Percentiles rank a stretch among this genome's conserved stretches.
Evolutionary conservation across 2,329 filamentous ascomycete species (phyloP).

Genomic region (Verticillium nubilum): DNA sequence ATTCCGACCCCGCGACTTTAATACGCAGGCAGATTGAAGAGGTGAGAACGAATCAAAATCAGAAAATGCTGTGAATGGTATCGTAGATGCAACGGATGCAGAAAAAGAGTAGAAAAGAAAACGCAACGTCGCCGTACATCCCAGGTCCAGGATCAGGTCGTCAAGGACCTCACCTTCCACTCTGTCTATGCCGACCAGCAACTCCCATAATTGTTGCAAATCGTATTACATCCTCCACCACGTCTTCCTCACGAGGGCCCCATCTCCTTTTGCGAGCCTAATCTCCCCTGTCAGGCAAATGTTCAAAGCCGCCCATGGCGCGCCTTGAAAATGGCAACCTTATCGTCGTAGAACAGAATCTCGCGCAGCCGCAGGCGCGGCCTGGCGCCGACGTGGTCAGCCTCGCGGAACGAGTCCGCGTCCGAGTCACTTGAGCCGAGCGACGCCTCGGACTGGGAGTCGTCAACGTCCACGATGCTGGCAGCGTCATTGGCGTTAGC

Average conservation of each 20-base stretch:
- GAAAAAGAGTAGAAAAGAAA: neutral
- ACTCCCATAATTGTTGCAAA: neutral
- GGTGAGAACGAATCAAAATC: too few relatives aligned
- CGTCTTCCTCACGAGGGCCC: too few relatives aligned
- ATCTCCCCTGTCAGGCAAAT: neutral
- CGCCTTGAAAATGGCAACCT: conserved; percentile 74
- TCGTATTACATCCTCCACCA: neutral
- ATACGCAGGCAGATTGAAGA: neutral
- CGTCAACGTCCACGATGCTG: conserved; percentile 19
- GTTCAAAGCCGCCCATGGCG: conserved; percentile 51
- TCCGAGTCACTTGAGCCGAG: conserved; percentile 30
- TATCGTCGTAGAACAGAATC: conserved; percentile 81
- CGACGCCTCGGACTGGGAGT: conserved; percentile 17
- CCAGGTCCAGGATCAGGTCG: neutral
- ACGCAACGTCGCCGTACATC: neutral
- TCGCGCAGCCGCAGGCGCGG: conserved; percentile 61
- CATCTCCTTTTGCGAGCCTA: too few relatives aligned
- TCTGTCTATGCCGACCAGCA: neutral
- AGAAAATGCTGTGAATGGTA: neutral
- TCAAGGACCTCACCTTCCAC: neutral
- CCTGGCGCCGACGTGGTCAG: conserved; percentile 28
- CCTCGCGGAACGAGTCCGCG: conserved; percentile 44
- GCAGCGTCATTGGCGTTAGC: conserved; percentile 25
- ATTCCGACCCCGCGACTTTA: too few relatives aligned
- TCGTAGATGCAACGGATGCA: neutral